A percentile compares a stretch with the other conserved stretches of the same genome.
Conservation (phyloP, 805 yeast species). For the Isabelozyma rhagii region DNA sequence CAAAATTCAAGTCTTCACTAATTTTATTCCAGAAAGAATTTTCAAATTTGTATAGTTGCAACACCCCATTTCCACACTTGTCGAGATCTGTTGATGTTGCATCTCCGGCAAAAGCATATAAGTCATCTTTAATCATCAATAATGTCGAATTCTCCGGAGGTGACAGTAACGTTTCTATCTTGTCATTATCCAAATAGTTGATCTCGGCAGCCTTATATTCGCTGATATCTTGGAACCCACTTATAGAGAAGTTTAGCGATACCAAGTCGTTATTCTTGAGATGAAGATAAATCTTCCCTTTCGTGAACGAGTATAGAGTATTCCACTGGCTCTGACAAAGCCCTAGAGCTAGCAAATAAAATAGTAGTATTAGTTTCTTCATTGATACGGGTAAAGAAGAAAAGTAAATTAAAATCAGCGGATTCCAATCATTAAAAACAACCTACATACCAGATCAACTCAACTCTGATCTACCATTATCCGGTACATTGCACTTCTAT, state of each 20-base stretch:
- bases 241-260: conserved; percentile 30
- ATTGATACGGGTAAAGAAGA: background rate
- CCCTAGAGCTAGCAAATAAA: background rate
- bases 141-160: conserved; percentile 34
- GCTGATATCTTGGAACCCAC: conserved; percentile 20
- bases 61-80: conserved; percentile 24
- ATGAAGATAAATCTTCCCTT: conserved; percentile 33
- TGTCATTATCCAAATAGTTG: conserved; percentile 17
- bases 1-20: conserved; percentile 12
- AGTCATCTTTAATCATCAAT: conserved; percentile 21
- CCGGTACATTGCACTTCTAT: no score
- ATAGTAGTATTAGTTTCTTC: background rate
- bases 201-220: conserved; percentile 9
- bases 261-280: conserved; percentile 35
- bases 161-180: conserved; percentile 15
- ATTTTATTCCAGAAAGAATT: conserved; percentile 16
- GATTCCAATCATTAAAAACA: background rate
- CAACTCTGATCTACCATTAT: no score
- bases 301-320: conserved; percentile 31
- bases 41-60: conserved; percentile 20
- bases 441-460: background rate
- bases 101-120: conserved; percentile 24
- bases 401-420: background rate
- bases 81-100: conserved; percentile 4
- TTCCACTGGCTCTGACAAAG: conserved; percentile 19